Evolutionary conservation across 768 basidiomycete genomes (phyloP), one percentile per base, ranked within the genome.

Genomic region (Sarcodon aspratus): DNA sequence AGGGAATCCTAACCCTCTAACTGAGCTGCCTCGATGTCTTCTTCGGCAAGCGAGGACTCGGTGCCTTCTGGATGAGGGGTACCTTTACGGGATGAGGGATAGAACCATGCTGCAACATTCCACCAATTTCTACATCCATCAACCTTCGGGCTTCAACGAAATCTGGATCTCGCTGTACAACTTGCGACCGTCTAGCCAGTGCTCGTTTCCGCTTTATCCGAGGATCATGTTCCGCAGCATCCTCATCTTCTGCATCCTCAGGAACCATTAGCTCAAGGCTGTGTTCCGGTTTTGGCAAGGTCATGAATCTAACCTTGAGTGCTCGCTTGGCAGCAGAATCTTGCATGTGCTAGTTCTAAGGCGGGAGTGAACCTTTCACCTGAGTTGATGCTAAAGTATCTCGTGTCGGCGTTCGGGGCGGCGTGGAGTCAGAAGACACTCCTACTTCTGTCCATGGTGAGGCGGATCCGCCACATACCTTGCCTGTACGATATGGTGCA

Each of bases 221-320:
- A 2, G 83, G 86, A 63, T 98, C 94, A 12, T 93, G 74, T 61
- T 95, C 93, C 3, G 93, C 85, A 0, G 93, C 93, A 64, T 99
- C 96, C 63, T 97, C 92, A 50, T 82, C 85, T 5, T 66, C 71
- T 1, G 61, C 65, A 18, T 62, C 69, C 1, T 95, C 94, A 2
- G 89, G 90, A 8, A 95, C 81, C 38, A 94, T 75, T 43, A 99
- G 69, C 66, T 98, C 94, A 57, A 97, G 98, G 64, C 98, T 95
- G 63, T 98, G 97, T 68, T 97, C 91, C 0, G 96, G 93, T 55
- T 81, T 82, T 0, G 96, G 96, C 12, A 99, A 71, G 52, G 64
- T 80, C 66, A 75, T 75, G 66, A 98, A 97, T 6, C 85, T 87
- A 9, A 80, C 77, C 55, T 85, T 74, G 46, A 98, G 74, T 1